A percentile compares a stretch with the other conserved stretches of the same genome.
These are phyloP conservation scores for Ochetophila trinervis DNA, from an alignment of 306 rosid species.

Conservation along the genomic window DNA sequence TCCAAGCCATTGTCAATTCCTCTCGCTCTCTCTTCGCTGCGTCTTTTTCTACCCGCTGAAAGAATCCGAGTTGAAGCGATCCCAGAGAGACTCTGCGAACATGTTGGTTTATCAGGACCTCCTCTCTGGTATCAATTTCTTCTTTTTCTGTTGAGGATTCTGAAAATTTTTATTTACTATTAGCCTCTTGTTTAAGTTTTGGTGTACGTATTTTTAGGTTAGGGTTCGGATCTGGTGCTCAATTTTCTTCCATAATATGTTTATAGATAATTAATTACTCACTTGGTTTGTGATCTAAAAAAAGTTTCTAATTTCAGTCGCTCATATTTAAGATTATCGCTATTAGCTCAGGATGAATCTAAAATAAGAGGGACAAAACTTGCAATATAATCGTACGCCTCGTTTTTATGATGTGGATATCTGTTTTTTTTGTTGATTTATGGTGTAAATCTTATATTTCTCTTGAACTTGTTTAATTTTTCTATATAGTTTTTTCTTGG, in stretches of 20 bases:
- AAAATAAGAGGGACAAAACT: too few relatives aligned
- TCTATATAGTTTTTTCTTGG: background rate
- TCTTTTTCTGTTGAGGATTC: too few relatives aligned
- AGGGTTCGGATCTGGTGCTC: constrained; percentile 8
- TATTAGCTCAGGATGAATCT: background rate
- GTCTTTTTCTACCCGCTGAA: constrained; percentile 1
- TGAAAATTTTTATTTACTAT: background rate
- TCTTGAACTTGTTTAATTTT: background rate
- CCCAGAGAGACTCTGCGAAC: constrained; percentile 33
- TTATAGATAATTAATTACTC: background rate
- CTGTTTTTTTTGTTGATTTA: too few relatives aligned
- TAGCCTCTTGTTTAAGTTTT: background rate
- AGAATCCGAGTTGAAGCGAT: constrained; percentile 19
- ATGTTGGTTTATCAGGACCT: constrained; percentile 79
- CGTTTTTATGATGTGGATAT: too few relatives aligned
- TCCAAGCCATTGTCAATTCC: background rate
- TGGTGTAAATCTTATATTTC: too few relatives aligned
- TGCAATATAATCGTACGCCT: too few relatives aligned
- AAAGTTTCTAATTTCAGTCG: background rate
- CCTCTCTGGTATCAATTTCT: constrained; percentile 35
- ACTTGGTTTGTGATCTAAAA: constrained; percentile 1
- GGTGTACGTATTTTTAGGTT: background rate
- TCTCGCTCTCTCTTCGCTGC: constrained; percentile 19
- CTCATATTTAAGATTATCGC: too few relatives aligned
- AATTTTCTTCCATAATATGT: background rate